Evolutionary conservation across 257 asterid genomes (phyloP), one percentile per base, ranked within the genome.

Genomic region (Cruciata laevipes): DNA sequence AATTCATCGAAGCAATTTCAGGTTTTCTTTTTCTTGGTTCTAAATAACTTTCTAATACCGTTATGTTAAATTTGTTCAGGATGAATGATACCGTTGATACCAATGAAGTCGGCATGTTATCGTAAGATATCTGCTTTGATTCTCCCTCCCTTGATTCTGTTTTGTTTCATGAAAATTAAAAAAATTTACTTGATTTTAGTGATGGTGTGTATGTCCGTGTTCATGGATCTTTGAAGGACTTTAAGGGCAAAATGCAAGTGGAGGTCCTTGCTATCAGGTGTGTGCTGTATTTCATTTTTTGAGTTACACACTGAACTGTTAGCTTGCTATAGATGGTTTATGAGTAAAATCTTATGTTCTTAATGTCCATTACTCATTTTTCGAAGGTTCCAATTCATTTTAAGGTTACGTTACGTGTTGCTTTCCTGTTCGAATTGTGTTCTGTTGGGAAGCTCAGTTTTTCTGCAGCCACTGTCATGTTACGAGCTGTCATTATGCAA

Each of bases 191-290:
- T 64, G 23, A 30, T 65, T 68, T 30, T 80, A 90, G 99, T 78
- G 90, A 90, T 59, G 96, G 88, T 66, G 70, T 25, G 31, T 86
- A 94, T 78, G 87, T 90, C 24, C 89, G 90, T 2, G 75, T 90
- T 72, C 90, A 88, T 72, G 99, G 99, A 63, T 90, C 77, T 74
- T 78, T 88, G 81, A 90, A 66, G 78, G 77, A 68, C 71, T 74
- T 27, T 74, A 79, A 87, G 73, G 96, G 88, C 6, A 85, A 84
- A 69, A 85, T 71, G 80, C 94, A 84, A 72, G 67, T 94, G 8
- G 83, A 76, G 68, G 87, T 79, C 64, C 85, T 76, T 79, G 89
- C 96, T 21, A 82, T 87, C 81, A 90, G 97, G 99, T 93, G 77
- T 68, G 76, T 8, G 51, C 14, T 52, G 14, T 35, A 21, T 67